Conservation (phyloP, 2,329 filamentous ascomycete genomes). For the Aspergillus aculeatinus region DNA sequence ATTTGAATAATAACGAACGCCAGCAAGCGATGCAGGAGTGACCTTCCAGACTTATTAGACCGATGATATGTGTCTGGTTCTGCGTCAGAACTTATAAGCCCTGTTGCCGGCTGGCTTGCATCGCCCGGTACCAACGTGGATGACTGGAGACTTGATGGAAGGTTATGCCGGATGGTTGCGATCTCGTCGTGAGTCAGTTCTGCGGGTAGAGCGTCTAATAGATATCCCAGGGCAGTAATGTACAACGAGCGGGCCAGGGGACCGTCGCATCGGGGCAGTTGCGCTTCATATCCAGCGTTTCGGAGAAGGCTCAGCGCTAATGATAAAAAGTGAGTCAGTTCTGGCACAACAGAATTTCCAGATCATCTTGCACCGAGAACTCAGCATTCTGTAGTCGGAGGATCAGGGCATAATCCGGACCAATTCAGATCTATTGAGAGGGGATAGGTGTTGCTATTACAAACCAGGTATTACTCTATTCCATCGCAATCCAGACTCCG, state of each 20-base stretch:
- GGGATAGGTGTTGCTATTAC: not conserved
- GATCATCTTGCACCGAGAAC: not conserved
- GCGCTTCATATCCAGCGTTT: constrained; percentile 37
- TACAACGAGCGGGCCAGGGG: constrained; percentile 36
- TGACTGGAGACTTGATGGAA: constrained; percentile 26
- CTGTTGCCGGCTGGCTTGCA: not conserved
- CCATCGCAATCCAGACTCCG: constrained; percentile 34
- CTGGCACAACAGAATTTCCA: not conserved
- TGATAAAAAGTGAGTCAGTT: constrained; percentile 3
- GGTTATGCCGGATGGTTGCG: constrained; percentile 25
- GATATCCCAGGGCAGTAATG: constrained; percentile 39
- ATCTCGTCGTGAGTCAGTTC: constrained; percentile 33
- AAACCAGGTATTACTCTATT: constrained; percentile 37
- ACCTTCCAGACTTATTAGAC: constrained; percentile 26
- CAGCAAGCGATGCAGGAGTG: constrained; percentile 59
- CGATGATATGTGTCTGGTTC: not conserved
- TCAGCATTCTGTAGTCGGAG: not conserved
- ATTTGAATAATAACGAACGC: constrained; percentile 58
- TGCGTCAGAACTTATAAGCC: not conserved
- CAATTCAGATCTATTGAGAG: no score
- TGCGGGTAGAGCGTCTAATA: constrained; percentile 36
- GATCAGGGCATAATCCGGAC: not conserved
- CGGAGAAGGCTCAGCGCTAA: constrained; percentile 38
- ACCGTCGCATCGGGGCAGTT: constrained; percentile 31
- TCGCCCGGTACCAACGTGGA: constrained; percentile 8